Evolutionary conservation across 345 rosid species (phyloP), one percentile per base, ranked within the genome.

Genomic region (Linum tenue): DNA sequence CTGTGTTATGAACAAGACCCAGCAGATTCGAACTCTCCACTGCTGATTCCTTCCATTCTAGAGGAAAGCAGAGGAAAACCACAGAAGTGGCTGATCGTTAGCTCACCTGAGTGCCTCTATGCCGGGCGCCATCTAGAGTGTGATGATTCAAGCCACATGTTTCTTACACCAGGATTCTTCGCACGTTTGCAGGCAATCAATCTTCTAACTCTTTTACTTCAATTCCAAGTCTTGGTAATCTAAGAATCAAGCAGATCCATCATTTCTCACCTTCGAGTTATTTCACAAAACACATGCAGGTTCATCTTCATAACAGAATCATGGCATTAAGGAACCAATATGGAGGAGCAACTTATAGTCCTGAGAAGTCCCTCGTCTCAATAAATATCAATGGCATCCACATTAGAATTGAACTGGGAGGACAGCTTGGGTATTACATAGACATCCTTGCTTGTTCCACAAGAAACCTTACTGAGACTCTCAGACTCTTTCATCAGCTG

Each of bases 401-500:
- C 64, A 71, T 90, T 66, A 88, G 97, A 72, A 82, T 90, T 62
- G 99, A 92, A 75, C 92, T 90, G 68, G 97, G 97, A 60, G 97
- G 96, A 72, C 97, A 90, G 68, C 67, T 86, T 59, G 96, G 95
- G 48, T 76, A 94, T 74, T 84, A 86, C 81, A 77, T 94, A 63
- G 96, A 90, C 76, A 80, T 94, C 60, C 89, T 94, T 55, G 87
- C 95, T 67, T 90, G 96, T 75, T 94, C 97, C 64, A 86, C 89
- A 55, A 85, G 85, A 81, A 94, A 78, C 86, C 76, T 94, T 70
- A 86, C 96, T 17, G 95, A 88, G 80, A 90, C 92, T 17, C 83
- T 94, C 31, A 76, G 87, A 71, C 85, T 84, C 67, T 75, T 90
- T 68, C 80, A 90, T 64, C 94, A 85, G 78, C 86, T 90, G 60